Percentiles rank a stretch among this genome's conserved stretches.
Conservation (phyloP, 2,329 filamentous ascomycete species). For the Penicillium vulpinum region DNA sequence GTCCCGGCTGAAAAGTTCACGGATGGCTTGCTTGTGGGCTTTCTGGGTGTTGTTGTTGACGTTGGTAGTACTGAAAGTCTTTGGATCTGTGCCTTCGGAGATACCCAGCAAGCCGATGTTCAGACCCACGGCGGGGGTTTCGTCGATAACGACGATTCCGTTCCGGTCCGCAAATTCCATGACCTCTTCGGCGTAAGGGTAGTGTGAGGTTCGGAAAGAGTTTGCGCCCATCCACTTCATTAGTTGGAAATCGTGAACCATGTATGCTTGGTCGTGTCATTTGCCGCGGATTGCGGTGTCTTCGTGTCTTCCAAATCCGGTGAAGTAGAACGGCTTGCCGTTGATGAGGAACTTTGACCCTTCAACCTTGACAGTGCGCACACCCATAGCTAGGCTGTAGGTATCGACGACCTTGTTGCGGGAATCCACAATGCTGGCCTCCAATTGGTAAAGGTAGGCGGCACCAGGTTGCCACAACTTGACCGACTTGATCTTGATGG, state of each 20-base stretch:
- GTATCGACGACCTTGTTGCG: constrained; percentile 14
- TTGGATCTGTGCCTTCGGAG: neutral
- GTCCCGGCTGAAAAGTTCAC: constrained; percentile 28
- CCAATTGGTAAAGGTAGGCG: constrained; percentile 30
- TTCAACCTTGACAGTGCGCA: constrained; percentile 23
- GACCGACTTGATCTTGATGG: constrained; percentile 15
- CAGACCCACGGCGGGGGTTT: constrained; percentile 31
- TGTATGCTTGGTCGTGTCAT: constrained; percentile 32
- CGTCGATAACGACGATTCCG: constrained; percentile 32
- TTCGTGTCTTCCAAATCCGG: constrained; percentile 34
- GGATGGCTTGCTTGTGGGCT: constrained; percentile 23
- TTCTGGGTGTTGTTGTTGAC: constrained; percentile 9
- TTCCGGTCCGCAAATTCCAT: constrained; percentile 32
- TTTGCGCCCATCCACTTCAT: constrained; percentile 34
- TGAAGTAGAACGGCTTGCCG: constrained; percentile 31
- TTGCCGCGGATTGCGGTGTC: constrained; percentile 30
- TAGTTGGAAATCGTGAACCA: constrained; percentile 35
- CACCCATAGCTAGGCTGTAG: constrained; percentile 24
- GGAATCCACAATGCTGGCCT: constrained; percentile 16
- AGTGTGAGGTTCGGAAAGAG: constrained; percentile 35
- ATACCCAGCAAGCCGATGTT: constrained; percentile 18
- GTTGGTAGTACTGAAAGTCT: neutral
- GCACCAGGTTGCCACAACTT: constrained; percentile 30
- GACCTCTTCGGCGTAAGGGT: constrained; percentile 34
- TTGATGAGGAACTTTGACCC: constrained; percentile 30